Percentiles rank a stretch among this genome's conserved stretches.
Evolutionary conservation across 2,329 filamentous ascomycete genomes (phyloP).

Genomic region (Botrytis galanthina): DNA sequence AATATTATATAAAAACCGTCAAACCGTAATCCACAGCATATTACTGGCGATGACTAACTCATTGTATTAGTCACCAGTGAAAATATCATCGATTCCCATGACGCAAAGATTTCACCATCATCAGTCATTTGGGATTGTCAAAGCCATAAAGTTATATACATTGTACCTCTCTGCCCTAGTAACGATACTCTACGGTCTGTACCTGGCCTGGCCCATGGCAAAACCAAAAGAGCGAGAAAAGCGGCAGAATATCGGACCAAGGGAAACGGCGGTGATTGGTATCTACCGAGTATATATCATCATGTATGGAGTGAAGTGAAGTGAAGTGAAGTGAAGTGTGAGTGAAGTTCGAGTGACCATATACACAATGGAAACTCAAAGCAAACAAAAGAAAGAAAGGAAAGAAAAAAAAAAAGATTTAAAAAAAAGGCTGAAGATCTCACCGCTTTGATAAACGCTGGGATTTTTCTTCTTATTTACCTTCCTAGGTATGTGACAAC

Average conservation of each 20-base stretch:
- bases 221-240: too few species aligned
- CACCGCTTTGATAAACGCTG: conserved; percentile 4
- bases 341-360: too few species aligned
- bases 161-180: too few species aligned
- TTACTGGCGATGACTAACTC: too few species aligned
- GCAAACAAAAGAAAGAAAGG: not conserved
- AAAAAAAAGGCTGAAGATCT: not conserved
- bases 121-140: not conserved
- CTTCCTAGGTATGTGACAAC: not conserved
- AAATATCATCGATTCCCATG: not conserved
- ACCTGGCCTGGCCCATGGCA: not conserved
- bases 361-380: not conserved
- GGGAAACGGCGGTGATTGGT: not conserved
- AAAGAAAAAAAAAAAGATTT: not conserved
- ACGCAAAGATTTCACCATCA: not conserved
- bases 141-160: too few species aligned
- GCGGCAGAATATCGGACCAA: not conserved
- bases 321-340: too few species aligned
- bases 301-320: too few species aligned
- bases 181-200: too few species aligned
- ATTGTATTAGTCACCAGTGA: too few species aligned
- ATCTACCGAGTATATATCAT: too few species aligned
- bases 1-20: not conserved
- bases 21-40: too few species aligned
- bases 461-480: not conserved